Base-by-base conservation (phyloP, 2,329 filamentous ascomycete genomes). In the Keithomyces neogunnii region DNA sequence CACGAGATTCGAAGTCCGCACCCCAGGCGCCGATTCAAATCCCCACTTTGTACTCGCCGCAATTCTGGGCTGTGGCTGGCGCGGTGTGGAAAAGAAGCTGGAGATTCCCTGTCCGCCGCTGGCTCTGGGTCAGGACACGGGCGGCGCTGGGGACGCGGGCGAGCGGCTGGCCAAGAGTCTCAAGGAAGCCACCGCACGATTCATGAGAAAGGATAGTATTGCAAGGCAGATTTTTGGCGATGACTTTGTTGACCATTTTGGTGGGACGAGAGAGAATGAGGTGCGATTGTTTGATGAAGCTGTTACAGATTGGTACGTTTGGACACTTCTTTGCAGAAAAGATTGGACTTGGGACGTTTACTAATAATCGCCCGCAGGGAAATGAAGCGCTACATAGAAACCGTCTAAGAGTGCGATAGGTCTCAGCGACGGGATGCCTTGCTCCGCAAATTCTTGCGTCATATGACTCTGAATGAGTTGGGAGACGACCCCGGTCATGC, bases 211-310 rank as follows among this genome's bases (percentile, higher is more conserved):
- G 60, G 88, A 80, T 2, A 97, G 92, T 66, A 77, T 97, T 13
- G 93, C 93, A n/a, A 78, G 93, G 52, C 88, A 97, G 65, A 88
- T 96, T 0, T 88, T 99, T 68, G 93, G 93, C 0, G 87, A 97
- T 66, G 88, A 86, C 7, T 99, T 99, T 70, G 93, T 99, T 3
- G 91, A 97, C 13, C 93, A 97, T 68, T 99, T 85, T 72, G 89
- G 85, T 10, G 93, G 93, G 13, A 96, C 92, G 19, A 80, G 93
- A 57, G 86, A 95, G 67, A 91, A 99, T 69, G 93, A 99, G 70
- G 79, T 93, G 53, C 75, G 88, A 55, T 70, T 96, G 26, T 99
- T 88, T 86, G 91, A 97, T 61, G 92, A 97, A 67, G 91, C 91
- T 2, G 92, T 97, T 5, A 97, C 93, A 26, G 93, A 97, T 68